Conservation (phyloP, 257 asterid genomes). For the Nicotiana obtusifolia region DNA sequence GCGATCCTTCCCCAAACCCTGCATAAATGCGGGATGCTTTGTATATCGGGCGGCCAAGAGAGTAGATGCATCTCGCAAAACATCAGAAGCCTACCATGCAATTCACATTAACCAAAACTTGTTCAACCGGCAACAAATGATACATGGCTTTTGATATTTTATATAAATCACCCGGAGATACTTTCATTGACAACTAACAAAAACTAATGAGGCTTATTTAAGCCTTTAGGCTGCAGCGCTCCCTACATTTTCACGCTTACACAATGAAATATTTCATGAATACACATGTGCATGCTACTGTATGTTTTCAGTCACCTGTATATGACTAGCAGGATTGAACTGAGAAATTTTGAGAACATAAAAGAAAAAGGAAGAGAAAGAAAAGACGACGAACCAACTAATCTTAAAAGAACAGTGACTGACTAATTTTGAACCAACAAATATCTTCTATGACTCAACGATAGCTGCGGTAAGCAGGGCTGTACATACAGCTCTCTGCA, state of each 20-base stretch:
- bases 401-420: neutral
- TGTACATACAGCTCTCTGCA: conserved; percentile 90
- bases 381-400: neutral
- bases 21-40: too few species aligned
- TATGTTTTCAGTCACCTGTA: conserved; percentile 3
- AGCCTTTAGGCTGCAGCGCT: neutral
- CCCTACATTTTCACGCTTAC: neutral
- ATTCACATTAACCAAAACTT: neutral
- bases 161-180: neutral
- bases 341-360: neutral
- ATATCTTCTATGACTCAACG: conserved; percentile 35
- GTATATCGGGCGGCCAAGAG: too few species aligned
- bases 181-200: neutral
- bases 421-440: neutral
- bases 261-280: neutral
- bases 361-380: neutral
- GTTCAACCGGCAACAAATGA: neutral
- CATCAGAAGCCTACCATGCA: too few species aligned
- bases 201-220: neutral
- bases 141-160: neutral
- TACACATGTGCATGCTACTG: neutral
- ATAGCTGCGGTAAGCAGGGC: conserved; percentile 76
- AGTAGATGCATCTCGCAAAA: too few species aligned
- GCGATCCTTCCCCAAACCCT: too few species aligned
- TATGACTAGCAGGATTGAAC: conserved; percentile 10